Percentiles rank a stretch among this genome's conserved stretches.
These are phyloP conservation scores for Hyphopichia burtonii DNA, from an alignment of 1,139 yeast genomes.

Conservation along the genomic window DNA sequence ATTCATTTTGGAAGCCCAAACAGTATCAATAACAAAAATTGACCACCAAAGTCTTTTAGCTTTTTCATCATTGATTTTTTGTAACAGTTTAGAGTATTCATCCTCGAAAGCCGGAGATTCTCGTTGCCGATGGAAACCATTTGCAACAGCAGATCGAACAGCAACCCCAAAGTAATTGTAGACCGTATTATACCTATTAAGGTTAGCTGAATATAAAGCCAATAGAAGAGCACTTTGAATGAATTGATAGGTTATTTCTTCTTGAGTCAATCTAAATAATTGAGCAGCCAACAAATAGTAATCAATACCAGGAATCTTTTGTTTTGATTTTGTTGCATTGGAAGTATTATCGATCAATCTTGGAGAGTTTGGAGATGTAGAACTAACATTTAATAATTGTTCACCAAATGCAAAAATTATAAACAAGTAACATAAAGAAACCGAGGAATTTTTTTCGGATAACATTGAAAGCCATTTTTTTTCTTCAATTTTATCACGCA, in stretches of 20 bases:
- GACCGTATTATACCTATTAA: conserved; percentile 49
- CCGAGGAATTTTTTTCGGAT: conserved; percentile 6
- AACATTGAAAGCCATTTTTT: conserved; percentile 3
- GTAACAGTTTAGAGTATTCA: conserved; percentile 11
- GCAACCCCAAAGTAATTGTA: conserved; percentile 52
- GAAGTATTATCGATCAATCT: neutral
- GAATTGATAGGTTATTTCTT: conserved; percentile 36
- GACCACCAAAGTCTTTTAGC: conserved; percentile 57
- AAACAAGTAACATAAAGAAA: conserved; percentile 29
- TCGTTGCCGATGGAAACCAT: conserved; percentile 44
- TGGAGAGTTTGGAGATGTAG: conserved; percentile 5
- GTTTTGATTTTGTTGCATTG: conserved; percentile 4
- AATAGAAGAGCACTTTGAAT: conserved; percentile 47
- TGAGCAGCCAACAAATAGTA: conserved; percentile 40
- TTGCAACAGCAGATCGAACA: conserved; percentile 42
- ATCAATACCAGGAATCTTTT: conserved; percentile 31
- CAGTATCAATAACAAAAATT: conserved; percentile 47
- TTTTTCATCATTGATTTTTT: conserved; percentile 25
- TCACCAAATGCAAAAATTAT: conserved; percentile 38
- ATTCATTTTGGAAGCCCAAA: conserved; percentile 50
- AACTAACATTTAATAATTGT: conserved; percentile 21
- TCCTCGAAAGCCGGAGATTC: conserved; percentile 9
- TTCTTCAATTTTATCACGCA: conserved; percentile 10
- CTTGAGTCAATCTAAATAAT: conserved; percentile 40
- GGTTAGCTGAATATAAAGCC: conserved; percentile 48